Percentiles rank a stretch among this genome's conserved stretches.
Evolutionary conservation across 495 filamentous ascomycete genomes (phyloP).

Genomic region (Neurospora intermedia): DNA sequence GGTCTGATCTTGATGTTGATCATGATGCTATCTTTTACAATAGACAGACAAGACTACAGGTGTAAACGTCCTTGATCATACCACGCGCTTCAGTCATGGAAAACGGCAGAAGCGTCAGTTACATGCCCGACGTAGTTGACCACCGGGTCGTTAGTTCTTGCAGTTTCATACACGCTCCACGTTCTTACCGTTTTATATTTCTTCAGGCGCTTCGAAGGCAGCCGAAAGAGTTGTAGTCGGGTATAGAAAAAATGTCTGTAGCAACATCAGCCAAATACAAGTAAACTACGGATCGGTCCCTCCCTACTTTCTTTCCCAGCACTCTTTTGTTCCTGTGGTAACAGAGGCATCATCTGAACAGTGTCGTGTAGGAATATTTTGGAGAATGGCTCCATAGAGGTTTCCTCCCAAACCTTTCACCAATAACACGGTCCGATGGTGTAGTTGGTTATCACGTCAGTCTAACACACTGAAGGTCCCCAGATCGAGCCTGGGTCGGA

Average conservation of each 20-base stretch:
- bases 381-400: too few species aligned
- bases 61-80: neutral
- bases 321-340: neutral
- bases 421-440: neutral
- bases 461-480: neutral
- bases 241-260: neutral
- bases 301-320: neutral
- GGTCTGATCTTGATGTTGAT: neutral
- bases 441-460: neutral
- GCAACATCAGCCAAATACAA: neutral
- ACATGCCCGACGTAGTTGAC: neutral
- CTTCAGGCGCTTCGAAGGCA: neutral
- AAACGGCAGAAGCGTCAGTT: neutral
- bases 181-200: neutral
- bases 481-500: neutral
- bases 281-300: neutral
- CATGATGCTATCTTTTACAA: neutral
- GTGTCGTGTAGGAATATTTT: too few species aligned
- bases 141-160: neutral
- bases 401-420: too few species aligned
- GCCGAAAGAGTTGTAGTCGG: neutral
- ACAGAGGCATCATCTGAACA: neutral
- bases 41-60: neutral
- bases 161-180: neutral
- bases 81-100: neutral